phyloP scores from a whole-genome alignment of 1,139 yeast species.

The Saccharomyces hybrid region DNA sequence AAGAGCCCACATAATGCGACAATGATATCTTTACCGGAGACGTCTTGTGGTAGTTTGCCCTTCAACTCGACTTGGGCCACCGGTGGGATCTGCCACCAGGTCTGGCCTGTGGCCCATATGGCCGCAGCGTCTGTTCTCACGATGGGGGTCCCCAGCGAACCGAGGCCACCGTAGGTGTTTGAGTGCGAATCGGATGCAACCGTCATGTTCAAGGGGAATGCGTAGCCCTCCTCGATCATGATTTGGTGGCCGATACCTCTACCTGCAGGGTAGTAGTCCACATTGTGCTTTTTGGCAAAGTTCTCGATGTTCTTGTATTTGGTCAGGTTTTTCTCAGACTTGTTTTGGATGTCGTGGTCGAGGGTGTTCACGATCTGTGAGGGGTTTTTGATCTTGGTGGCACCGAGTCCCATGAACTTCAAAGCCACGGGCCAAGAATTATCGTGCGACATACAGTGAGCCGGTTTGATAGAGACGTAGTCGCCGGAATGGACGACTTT shows the following conservation, averaged over 20 bases:
- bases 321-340: constrained; percentile 73
- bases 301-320: constrained; percentile 83
- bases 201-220: constrained; percentile 85
- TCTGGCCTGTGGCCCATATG: constrained; percentile 98
- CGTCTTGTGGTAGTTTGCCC: constrained; percentile 77
- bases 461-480: constrained; percentile 89
- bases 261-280: constrained; percentile 97
- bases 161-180: constrained; percentile 95
- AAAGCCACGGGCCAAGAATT: constrained; percentile 99
- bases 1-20: constrained; percentile 92
- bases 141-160: constrained; percentile 91
- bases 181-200: constrained; percentile 98
- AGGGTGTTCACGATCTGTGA: constrained; percentile 90
- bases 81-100: constrained; percentile 99
- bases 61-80: constrained; percentile 87
- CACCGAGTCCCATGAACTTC: constrained; percentile 92
- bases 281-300: constrained; percentile 86
- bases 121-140: constrained; percentile 98
- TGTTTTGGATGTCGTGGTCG: constrained; percentile 97
- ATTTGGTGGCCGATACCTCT: constrained; percentile 98
- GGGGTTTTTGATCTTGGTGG: constrained; percentile 69
- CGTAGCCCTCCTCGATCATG: constrained; percentile 98
- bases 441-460: constrained; percentile 98
- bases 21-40: constrained; percentile 93
- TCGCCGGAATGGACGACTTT: constrained; percentile 82